Conservation (phyloP, 2,329 filamentous ascomycete genomes). For the Fusarium foetens region DNA sequence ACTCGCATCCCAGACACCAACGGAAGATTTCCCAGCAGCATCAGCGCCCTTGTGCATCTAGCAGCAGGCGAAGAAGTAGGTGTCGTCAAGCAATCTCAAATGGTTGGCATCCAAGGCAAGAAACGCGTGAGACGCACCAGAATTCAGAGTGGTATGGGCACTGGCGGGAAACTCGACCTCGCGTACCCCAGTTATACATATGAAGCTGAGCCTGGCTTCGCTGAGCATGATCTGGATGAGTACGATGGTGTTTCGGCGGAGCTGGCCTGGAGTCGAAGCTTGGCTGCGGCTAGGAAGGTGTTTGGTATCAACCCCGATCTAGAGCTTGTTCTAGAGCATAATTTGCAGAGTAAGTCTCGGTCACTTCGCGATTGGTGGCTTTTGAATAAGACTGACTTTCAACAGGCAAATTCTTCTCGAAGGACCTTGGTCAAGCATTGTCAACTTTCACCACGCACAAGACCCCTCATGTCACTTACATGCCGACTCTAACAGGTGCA, state of each 20-base stretch:
- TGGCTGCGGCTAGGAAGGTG: constrained; percentile 68
- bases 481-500: constrained; percentile 73
- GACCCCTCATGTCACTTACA: constrained; percentile 74
- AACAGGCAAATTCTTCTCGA: constrained; percentile 64
- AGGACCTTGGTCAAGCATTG: constrained; percentile 69
- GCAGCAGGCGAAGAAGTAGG: constrained; percentile 52
- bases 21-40: constrained; percentile 53
- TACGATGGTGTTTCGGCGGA: constrained; percentile 71
- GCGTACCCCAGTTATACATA: constrained; percentile 56
- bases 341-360: constrained; percentile 63
- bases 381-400: neutral
- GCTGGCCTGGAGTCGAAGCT: constrained; percentile 75
- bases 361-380: fast-evolving
- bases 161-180: constrained; percentile 49
- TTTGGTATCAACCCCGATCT: constrained; percentile 72
- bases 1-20: constrained; percentile 56
- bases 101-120: constrained; percentile 59
- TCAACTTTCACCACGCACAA: constrained; percentile 68
- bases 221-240: constrained; percentile 74
- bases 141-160: constrained; percentile 52
- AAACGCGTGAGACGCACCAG: constrained; percentile 48
- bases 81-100: constrained; percentile 55
- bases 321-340: constrained; percentile 73
- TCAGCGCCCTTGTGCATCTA: constrained; percentile 55
- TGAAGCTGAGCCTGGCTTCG: constrained; percentile 70